These are phyloP conservation scores for Arctostaphylos glauca DNA, from an alignment of 148 eudicot genomes.

Conservation along the genomic window DNA sequence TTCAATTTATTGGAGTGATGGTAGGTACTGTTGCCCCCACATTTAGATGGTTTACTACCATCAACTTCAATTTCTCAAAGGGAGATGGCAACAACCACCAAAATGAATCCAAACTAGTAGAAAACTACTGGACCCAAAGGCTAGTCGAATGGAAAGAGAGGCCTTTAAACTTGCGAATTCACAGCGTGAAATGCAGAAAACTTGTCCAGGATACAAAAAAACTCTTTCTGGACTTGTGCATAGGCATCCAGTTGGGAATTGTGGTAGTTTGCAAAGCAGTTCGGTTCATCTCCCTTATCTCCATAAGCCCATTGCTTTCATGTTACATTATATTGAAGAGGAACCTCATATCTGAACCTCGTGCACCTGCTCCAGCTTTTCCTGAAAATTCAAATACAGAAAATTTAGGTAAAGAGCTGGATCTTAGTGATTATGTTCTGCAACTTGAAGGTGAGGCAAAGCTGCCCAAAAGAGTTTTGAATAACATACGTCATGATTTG, in stretches of 20 bases:
- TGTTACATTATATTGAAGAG: not conserved
- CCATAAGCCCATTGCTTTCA: not conserved
- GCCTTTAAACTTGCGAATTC: conserved; percentile 1
- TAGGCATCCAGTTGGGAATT: conserved; percentile 17
- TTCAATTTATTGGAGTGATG: conserved; percentile 23
- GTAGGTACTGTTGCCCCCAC: conserved; percentile 26
- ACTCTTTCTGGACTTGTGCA: conserved; percentile 1
- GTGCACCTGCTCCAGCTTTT: too few species aligned
- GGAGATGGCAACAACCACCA: not conserved
- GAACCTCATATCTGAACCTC: not conserved
- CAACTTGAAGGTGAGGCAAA: conserved; percentile 11
- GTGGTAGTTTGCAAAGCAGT: conserved; percentile 22
- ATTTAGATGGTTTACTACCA: conserved; percentile 22
- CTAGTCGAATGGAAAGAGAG: conserved; percentile 21
- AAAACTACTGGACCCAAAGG: conserved; percentile 28
- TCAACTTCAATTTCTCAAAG: not conserved
- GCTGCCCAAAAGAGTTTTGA: not conserved
- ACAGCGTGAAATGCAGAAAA: conserved; percentile 4
- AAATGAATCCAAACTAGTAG: conserved; percentile 13
- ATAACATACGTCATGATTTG: not conserved
- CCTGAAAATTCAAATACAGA: not conserved
- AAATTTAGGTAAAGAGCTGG: not conserved
- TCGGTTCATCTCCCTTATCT: conserved; percentile 1
- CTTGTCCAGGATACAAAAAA: conserved; percentile 10
- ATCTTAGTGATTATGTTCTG: not conserved